Evolutionary conservation across 306 rosid genomes (phyloP), one percentile per base, ranked within the genome.

Genomic region (Cucurbita maxima): DNA sequence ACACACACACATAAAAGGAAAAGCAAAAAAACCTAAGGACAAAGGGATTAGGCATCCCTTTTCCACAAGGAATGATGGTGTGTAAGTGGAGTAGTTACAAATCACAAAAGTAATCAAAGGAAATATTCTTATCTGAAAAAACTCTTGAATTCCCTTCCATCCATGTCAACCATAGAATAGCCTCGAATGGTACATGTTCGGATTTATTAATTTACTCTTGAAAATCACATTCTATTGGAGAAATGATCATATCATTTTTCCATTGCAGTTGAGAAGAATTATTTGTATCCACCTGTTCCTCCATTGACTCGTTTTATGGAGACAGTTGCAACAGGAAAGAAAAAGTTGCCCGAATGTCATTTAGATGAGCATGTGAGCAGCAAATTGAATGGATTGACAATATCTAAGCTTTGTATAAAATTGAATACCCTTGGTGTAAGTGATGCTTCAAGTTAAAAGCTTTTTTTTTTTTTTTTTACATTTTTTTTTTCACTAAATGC

Each of bases 371-470:
- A 79, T 73, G 84, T 86, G 60, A 63, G 75, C 56, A 79, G 75
- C 44, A 77, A 72, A 62, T 76, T 86, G 81, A 83, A 77, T 68
- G 67, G 53, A 48, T 78, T 86, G 82, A 86, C 82, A 20, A 69
- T 86, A 61, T 70, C 87, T 63, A 83, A 81, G 71, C 87, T 86
- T 44, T 86, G 86, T 76, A 40, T 78, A 74, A 78, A 82, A 58
- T 64, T 86, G 76, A 86, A 86, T 80, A 83, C 90, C n/a, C 82
- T 86, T 72, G 71, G 82, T 62, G 90, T 86, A 81, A 77, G 87
- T 81, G 75, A 37, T 44, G 68, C 38, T 44, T 57, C 67, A 73
- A 12, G 25, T 41, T 73, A n/a, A 47, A 72, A 52, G 57, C 36
- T 67, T 47, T 4, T 47, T 73, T 61, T 51, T 37, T 22, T 22